phyloP scores from a whole-genome alignment of 2,329 filamentous ascomycete genomes.

The Colletotrichum shisoi region DNA sequence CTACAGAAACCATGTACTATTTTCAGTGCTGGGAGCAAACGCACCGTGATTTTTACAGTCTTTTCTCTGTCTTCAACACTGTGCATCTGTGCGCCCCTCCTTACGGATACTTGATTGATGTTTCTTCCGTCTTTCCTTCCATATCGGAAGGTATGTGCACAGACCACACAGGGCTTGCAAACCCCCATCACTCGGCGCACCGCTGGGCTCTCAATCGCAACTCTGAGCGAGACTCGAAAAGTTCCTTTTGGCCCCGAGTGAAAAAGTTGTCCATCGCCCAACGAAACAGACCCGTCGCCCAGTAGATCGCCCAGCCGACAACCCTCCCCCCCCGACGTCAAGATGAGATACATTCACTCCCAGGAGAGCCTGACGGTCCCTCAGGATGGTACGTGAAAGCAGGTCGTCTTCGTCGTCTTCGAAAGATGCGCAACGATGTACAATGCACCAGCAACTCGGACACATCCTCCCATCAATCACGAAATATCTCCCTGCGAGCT shows the following conservation, averaged over 20 bases:
- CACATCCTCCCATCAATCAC: slow-evolving; percentile 13
- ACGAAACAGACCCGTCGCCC: slow-evolving; percentile 37
- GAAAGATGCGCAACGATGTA: slow-evolving; percentile 14
- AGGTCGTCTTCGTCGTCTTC: slow-evolving; percentile 31
- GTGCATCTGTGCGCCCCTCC: no score
- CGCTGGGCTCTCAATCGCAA: slow-evolving; percentile 25
- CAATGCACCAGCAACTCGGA: slow-evolving; percentile 13
- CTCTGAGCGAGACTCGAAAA: slow-evolving; percentile 40
- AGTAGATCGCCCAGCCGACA: slow-evolving; percentile 35
- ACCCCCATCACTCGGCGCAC: slow-evolving; percentile 30
- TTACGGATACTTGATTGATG: no score
- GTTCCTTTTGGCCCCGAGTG: slow-evolving; percentile 5
- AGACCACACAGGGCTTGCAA: slow-evolving; percentile 8
- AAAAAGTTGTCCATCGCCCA: slow-evolving; percentile 45
- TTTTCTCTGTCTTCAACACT: no score
- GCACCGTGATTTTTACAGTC: no score
- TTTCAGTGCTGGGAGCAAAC: no score
- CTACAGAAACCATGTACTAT: no score
- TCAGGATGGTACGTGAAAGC: slow-evolving; percentile 83
- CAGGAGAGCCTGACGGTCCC: slow-evolving; percentile 95
- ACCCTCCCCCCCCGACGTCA: slow-evolving; percentile 66
- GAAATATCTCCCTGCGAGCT: slow-evolving; percentile 35
- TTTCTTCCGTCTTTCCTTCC: not conserved
- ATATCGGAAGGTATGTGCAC: slow-evolving; percentile 27
- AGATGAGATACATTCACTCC: slow-evolving; percentile 99